Conservation (phyloP, 176 grass and related monocot species). For the Oryza rufipogon region DNA sequence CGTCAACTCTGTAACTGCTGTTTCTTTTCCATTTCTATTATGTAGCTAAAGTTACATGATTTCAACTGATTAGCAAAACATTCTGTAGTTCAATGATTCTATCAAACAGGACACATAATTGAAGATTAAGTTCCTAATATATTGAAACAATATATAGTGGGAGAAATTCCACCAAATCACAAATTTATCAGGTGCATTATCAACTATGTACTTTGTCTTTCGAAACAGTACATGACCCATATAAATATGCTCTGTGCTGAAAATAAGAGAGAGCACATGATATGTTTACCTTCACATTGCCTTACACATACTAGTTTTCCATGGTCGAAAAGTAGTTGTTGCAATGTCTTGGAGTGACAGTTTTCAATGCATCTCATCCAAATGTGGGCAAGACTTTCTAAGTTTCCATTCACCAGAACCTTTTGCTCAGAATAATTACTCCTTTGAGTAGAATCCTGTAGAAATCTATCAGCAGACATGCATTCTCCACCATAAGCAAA, state of each 20-base stretch:
- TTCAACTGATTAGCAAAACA: not conserved
- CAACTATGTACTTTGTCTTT: not conserved
- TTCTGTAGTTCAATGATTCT: not conserved
- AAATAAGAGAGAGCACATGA: slow-evolving; percentile 20
- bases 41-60: not conserved
- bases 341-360: slow-evolving; percentile 80
- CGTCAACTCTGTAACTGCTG: not conserved
- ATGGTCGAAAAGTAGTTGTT: slow-evolving; percentile 65
- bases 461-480: slow-evolving; percentile 44
- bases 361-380: slow-evolving; percentile 75
- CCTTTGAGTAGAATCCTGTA: slow-evolving; percentile 28
- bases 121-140: not conserved
- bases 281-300: slow-evolving; percentile 63
- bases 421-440: slow-evolving; percentile 41
- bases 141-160: slow-evolving; percentile 6
- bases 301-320: slow-evolving; percentile 67
- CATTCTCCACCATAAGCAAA: slow-evolving; percentile 44
- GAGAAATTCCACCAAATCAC: slow-evolving; percentile 6
- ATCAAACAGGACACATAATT: not conserved
- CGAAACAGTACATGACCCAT: not conserved
- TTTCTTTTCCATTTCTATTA: not conserved
- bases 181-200: not conserved
- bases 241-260: not conserved
- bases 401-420: slow-evolving; percentile 38
- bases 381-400: slow-evolving; percentile 61